phyloP scores from a whole-genome alignment of 2,329 filamentous ascomycete genomes.

The Seiridium cupressi region DNA sequence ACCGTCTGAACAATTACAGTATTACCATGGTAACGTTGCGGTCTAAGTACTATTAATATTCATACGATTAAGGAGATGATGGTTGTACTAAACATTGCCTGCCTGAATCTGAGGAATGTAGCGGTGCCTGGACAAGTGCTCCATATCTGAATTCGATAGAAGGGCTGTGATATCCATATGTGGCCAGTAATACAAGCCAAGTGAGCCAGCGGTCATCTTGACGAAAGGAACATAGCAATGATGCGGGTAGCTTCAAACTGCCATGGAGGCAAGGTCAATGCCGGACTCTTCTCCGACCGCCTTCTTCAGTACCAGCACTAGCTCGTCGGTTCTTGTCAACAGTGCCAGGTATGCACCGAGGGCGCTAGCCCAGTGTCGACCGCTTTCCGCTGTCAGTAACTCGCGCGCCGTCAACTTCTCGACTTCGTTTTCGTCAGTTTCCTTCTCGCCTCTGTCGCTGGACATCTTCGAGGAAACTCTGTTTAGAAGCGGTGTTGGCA shows the following conservation, averaged over 20 bases:
- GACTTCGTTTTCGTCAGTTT: not conserved
- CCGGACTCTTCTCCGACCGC: not conserved
- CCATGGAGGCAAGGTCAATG: not conserved
- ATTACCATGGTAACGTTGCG: too few species aligned
- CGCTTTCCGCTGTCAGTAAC: not conserved
- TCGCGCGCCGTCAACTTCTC: not conserved
- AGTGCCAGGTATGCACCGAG: not conserved
- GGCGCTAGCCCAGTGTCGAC: not conserved
- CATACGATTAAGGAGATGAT: too few species aligned
- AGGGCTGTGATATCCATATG: too few species aligned
- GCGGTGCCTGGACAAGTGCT: too few species aligned
- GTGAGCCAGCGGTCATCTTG: too few species aligned
- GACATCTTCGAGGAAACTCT: not conserved
- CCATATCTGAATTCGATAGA: too few species aligned
- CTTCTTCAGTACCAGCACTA: not conserved
- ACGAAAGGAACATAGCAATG: too few species aligned
- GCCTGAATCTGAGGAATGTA: too few species aligned
- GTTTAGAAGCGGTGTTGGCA: constrained; percentile 1
- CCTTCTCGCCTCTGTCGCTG: not conserved
- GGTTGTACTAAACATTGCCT: too few species aligned
- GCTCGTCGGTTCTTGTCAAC: not conserved
- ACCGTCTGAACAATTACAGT: too few species aligned
- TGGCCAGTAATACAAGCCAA: too few species aligned
- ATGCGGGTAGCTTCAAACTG: not conserved
- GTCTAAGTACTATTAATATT: too few species aligned